Conservation (phyloP, 2,329 filamentous ascomycete species). For the Thielaviopsis ethacetica region DNA sequence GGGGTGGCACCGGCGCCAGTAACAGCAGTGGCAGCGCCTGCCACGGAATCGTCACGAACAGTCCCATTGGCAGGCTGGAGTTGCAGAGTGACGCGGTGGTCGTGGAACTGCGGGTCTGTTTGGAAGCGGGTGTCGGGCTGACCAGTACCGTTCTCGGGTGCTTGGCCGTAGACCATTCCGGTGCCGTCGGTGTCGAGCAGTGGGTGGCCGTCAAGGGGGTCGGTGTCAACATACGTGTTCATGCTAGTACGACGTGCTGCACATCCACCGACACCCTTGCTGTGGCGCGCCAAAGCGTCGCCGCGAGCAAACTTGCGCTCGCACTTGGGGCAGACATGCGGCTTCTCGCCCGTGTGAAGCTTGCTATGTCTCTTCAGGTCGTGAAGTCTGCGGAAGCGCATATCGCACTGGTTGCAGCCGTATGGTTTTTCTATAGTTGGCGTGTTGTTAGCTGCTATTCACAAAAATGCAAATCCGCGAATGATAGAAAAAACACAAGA, state of each 20-base stretch:
- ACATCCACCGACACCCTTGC: constrained; percentile 89
- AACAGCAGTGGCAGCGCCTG: constrained; percentile 18
- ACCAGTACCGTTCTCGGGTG: constrained; percentile 31
- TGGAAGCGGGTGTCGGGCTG: constrained; percentile 3
- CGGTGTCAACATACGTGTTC: constrained; percentile 65
- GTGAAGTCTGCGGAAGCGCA: constrained; percentile 81
- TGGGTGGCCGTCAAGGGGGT: constrained; percentile 46
- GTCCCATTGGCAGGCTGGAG: constrained; percentile 3
- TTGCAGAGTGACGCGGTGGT: constrained; percentile 7
- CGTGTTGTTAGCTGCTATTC: background rate
- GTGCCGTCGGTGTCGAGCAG: constrained; percentile 36
- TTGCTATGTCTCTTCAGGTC: constrained; percentile 94
- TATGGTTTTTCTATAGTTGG: constrained; percentile 65
- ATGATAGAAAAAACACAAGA: background rate
- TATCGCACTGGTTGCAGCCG: constrained; percentile 80
- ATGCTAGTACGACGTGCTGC: constrained; percentile 79
- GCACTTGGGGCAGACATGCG: constrained; percentile 88
- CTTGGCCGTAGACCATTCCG: constrained; percentile 21
- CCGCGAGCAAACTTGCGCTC: constrained; percentile 88
- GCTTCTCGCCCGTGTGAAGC: constrained; percentile 88
- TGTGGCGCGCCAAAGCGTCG: constrained; percentile 85
- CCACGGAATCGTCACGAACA: constrained; percentile 19
- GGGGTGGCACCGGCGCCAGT: constrained; percentile 31
- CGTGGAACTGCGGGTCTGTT: constrained; percentile 3
- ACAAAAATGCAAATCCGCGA: too few relatives aligned